A percentile compares a stretch with the other conserved stretches of the same genome.
Evolutionary conservation across 208 protist species (phyloP).

Genomic region (Acanthamoeba rhysodes): DNA sequence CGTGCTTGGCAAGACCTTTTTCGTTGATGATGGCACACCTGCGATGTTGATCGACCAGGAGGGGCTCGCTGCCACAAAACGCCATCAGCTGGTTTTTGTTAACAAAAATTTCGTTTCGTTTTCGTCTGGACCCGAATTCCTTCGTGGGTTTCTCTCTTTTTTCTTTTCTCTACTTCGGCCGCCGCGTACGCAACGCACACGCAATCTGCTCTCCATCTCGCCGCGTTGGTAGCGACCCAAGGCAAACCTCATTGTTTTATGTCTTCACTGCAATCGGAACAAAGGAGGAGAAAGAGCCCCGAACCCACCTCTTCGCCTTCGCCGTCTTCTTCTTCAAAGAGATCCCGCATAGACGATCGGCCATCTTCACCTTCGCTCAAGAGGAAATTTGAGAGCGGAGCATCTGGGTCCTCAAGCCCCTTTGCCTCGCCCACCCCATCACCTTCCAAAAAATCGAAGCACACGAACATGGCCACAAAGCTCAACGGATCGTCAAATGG

Average conservation of each 20-base stretch:
- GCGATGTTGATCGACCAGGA: no score
- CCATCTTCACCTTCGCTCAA: background rate
- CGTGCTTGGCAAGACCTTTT: no score
- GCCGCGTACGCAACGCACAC: background rate
- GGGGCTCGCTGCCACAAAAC: no score
- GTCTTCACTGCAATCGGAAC: conserved; percentile 40
- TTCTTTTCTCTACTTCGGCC: background rate
- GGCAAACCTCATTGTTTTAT: background rate
- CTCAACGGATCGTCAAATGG: conserved; percentile 1
- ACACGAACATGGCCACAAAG: background rate
- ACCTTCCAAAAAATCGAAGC: conserved; percentile 40
- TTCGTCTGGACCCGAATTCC: no score
- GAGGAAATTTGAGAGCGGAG: background rate
- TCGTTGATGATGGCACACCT: no score
- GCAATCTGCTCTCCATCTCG: background rate
- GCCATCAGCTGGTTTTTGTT: no score
- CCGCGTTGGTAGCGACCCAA: no score
- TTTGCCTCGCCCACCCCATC: conserved; percentile 9
- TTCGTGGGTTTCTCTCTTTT: background rate
- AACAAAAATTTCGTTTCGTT: no score
- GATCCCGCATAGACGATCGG: background rate
- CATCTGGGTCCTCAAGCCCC: background rate
- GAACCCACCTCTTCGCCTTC: conserved; percentile 22
- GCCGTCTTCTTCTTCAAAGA: conserved; percentile 29
- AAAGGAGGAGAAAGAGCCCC: conserved; percentile 67